Evolutionary conservation across 768 basidiomycete genomes (phyloP).

Genomic region (Cystobasidium ongulense): DNA sequence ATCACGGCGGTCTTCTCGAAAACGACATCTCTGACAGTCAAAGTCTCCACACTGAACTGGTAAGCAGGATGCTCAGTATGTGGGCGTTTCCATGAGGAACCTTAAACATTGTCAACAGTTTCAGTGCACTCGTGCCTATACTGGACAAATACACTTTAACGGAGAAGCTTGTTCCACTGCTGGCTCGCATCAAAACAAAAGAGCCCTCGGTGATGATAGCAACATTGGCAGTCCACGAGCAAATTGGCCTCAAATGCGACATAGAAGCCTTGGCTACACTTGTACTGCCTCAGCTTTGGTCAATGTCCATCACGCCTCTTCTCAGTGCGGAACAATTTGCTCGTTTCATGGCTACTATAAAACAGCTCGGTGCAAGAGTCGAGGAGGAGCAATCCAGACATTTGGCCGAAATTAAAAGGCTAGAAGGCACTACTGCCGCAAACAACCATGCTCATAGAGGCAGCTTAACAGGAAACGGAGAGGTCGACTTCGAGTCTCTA

Average conservation of each 20-base stretch:
- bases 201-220: conserved; percentile 86
- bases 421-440: conserved; percentile 55
- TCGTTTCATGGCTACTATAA: conserved; percentile 68
- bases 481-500: conserved; percentile 76
- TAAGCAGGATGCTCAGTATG: neutral
- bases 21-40: conserved; percentile 79
- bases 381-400: conserved; percentile 88
- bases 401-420: conserved; percentile 79
- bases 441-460: conserved; percentile 45
- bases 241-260: conserved; percentile 41
- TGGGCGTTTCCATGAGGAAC: conserved; percentile 28
- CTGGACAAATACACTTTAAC: conserved; percentile 80
- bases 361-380: conserved; percentile 61
- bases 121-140: conserved; percentile 77
- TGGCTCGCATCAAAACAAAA: conserved; percentile 91
- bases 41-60: conserved; percentile 51
- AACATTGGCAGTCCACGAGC: conserved; percentile 39
- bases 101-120: conserved; percentile 49
- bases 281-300: conserved; percentile 84
- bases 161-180: conserved; percentile 85
- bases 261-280: conserved; percentile 57
- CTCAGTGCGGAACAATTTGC: conserved; percentile 63
- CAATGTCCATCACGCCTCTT: conserved; percentile 73
- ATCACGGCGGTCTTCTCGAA: conserved; percentile 69
- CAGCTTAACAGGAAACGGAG: conserved; percentile 44